A percentile compares a stretch with the other conserved stretches of the same genome.
Conservation (phyloP, 2,329 filamentous ascomycete species). For the Cladosporium velox region DNA sequence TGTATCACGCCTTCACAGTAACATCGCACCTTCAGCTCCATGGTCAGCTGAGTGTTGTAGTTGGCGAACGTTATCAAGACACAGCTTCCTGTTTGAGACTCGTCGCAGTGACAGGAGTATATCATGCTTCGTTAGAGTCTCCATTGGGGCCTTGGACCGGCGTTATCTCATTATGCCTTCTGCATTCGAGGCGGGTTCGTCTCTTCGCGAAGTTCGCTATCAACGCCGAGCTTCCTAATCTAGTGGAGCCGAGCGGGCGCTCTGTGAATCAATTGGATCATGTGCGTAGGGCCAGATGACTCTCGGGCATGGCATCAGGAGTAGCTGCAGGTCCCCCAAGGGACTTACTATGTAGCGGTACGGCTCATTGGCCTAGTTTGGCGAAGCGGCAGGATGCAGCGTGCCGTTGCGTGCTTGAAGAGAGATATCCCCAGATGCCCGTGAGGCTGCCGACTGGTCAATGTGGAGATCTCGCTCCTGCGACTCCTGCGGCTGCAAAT, state of each 20-base stretch:
- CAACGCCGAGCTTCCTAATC: slow-evolving; percentile 14
- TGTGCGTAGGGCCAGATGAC: slow-evolving; percentile 16
- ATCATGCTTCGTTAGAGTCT: slow-evolving; percentile 17
- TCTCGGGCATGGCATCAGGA: slow-evolving; percentile 9
- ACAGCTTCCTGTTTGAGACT: slow-evolving; percentile 16
- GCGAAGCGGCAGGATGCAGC: slow-evolving; percentile 18
- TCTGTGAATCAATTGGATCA: slow-evolving; percentile 8
- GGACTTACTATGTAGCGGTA: not conserved
- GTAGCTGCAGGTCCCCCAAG: not conserved
- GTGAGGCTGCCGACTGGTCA: slow-evolving; percentile 9
- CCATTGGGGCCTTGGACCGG: slow-evolving; percentile 13
- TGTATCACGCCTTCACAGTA: slow-evolving; percentile 6
- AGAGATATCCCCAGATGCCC: not conserved
- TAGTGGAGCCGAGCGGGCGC: slow-evolving; percentile 5
- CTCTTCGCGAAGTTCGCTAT: slow-evolving; percentile 10
- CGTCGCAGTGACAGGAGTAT: not conserved
- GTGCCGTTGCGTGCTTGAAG: slow-evolving; percentile 20
- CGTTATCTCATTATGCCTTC: slow-evolving; percentile 21
- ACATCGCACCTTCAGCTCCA: slow-evolving; percentile 4
- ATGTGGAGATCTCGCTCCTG: slow-evolving; percentile 12
- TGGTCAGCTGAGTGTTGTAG: slow-evolving; percentile 13
- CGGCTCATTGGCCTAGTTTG: slow-evolving; percentile 11
- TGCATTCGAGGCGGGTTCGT: slow-evolving; percentile 8
- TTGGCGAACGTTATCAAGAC: slow-evolving; percentile 14
- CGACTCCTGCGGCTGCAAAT: slow-evolving; percentile 16